phyloP scores from a whole-genome alignment of 192 early-diverging fungal species.

The Coemansia sp. region DNA sequence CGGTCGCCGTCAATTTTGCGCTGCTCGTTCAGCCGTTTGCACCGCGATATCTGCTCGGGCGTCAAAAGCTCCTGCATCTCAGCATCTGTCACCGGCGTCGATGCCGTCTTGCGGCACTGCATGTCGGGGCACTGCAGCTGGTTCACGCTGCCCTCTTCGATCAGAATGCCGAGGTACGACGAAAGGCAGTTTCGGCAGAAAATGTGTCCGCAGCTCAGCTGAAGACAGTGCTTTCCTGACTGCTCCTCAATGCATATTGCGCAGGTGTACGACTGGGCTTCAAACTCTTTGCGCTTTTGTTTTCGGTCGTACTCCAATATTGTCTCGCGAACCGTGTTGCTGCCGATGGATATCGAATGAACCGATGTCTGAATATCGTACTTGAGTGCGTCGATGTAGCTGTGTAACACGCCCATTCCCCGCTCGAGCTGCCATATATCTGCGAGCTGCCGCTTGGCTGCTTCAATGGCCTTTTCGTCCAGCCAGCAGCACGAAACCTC shows the following conservation, averaged over 20 bases:
- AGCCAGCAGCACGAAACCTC: slow-evolving; percentile 16
- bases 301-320: neutral
- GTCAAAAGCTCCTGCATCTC: slow-evolving; percentile 5
- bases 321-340: neutral
- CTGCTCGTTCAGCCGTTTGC: slow-evolving; percentile 7
- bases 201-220: slow-evolving; percentile 24
- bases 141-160: slow-evolving; percentile 19
- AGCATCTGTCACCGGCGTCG: neutral
- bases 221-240: slow-evolving; percentile 20
- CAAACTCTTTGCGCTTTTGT: slow-evolving; percentile 6
- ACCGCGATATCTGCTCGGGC: slow-evolving; percentile 3
- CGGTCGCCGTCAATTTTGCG: slow-evolving; percentile 13
- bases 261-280: slow-evolving; percentile 12
- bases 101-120: neutral
- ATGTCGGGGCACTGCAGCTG: slow-evolving; percentile 14
- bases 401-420: slow-evolving; percentile 24
- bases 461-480: neutral
- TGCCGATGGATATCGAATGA: neutral
- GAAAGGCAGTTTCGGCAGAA: slow-evolving; percentile 13
- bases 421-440: slow-evolving; percentile 12
- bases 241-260: slow-evolving; percentile 31
- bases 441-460: neutral
- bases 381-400: slow-evolving; percentile 2
- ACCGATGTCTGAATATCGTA: slow-evolving; percentile 7
- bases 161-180: slow-evolving; percentile 18